Percentiles rank a stretch among this genome's conserved stretches.
phyloP scores from a whole-genome alignment of 352 stramenopile genomes.

The Globisporangium cylindrosporum region DNA sequence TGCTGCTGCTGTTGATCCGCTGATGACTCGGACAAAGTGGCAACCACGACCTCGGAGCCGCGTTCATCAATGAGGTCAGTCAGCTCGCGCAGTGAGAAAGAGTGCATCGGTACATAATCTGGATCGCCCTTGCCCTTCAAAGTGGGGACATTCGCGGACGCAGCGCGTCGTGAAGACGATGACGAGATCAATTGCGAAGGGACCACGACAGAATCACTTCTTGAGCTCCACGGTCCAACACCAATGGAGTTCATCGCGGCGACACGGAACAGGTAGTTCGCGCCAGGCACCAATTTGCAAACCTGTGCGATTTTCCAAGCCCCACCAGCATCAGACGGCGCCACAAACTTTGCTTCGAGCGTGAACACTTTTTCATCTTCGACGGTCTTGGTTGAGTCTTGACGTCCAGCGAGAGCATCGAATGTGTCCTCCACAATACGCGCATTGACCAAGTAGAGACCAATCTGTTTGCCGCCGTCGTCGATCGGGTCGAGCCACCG shows the following conservation, averaged over 20 bases:
- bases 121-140: conserved; percentile 51
- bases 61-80: conserved; percentile 1
- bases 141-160: conserved; percentile 26
- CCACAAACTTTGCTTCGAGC: conserved; percentile 4
- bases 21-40: neutral
- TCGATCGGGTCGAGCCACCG: conserved; percentile 58
- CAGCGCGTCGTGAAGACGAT: conserved; percentile 5
- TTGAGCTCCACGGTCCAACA: conserved; percentile 43
- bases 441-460: conserved; percentile 38
- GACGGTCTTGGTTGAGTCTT: neutral
- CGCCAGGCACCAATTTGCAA: conserved; percentile 45
- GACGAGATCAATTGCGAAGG: neutral
- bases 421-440: conserved; percentile 12
- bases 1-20: neutral
- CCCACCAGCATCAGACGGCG: neutral
- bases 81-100: conserved; percentile 18
- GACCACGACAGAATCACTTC: conserved; percentile 29
- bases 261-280: conserved; percentile 51
- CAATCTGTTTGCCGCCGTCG: conserved; percentile 48
- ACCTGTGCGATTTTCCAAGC: conserved; percentile 34
- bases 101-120: conserved; percentile 28
- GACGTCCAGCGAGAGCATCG: conserved; percentile 18
- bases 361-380: conserved; percentile 15
- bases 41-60: conserved; percentile 8
- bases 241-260: conserved; percentile 67